Evolutionary conservation across 805 yeast genomes (phyloP), one percentile per base, ranked within the genome.

Genomic region (Pichia eremophila): DNA sequence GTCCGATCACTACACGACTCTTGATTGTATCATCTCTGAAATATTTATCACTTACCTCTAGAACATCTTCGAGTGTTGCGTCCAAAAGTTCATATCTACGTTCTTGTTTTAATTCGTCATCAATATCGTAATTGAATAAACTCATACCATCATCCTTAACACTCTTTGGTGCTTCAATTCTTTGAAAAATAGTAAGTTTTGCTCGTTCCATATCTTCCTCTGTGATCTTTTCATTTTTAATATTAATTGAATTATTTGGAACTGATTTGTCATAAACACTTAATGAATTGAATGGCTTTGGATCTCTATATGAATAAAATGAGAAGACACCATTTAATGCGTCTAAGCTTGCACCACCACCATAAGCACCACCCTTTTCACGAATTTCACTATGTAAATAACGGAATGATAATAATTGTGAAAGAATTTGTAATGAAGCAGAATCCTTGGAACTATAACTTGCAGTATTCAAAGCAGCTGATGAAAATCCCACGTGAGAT

Each of bases 351-450:
- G 95, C 85, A 5, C 99, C 99, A 7, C 96, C 98, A 8, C 99
- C 99, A 61, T 93, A 93, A 0, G 99, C 99, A 50, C 99, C 99
- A 48, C 96, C 96, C 58, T 91, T 80, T 61, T 93, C 99, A 54
- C 99, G 77, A 37, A 93, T 80, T 53, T 89, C 95, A 12, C 87
- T 77, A 64, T 93, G 99, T 43, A 93, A 69, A 55, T 85, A 78
- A 59, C 85, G 86, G 66, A 83, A 90, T 0, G 95, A 83, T 55
- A 89, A 64, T 49, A 93, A 63, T 55, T 84, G 90, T 1, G 96
- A 75, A 42, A 93, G 70, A 0, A 93, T 78, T 64, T 87, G 95
- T 40, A 93, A 72, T 1, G 88, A 72, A 0, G 98, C 95, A 36
- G 95, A 89, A 54, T 91, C 97, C 44, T 72, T 66, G 45, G 79